phyloP scores from a whole-genome alignment of 1,284 basidiomycete species.

The Afroboletus lepidellus region DNA sequence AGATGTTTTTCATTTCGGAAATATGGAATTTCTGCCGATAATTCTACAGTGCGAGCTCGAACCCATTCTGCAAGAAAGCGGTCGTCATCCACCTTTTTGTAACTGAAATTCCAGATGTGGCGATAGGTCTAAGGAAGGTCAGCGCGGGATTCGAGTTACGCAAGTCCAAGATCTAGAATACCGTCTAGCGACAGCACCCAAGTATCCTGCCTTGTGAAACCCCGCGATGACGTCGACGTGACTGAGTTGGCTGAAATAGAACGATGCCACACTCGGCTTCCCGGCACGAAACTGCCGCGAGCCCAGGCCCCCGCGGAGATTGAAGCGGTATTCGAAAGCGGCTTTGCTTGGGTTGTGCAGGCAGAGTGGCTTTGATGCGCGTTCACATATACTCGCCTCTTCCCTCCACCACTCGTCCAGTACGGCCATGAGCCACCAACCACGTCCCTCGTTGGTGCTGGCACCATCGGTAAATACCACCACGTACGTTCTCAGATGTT shows the following conservation, averaged over 20 bases:
- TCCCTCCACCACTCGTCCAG: conserved; percentile 21
- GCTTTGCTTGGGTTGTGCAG: conserved; percentile 33
- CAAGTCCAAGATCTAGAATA: too few species aligned
- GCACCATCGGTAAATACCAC: conserved; percentile 78
- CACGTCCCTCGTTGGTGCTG: conserved; percentile 62
- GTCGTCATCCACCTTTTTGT: too few species aligned
- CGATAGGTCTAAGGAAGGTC: too few species aligned
- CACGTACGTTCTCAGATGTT: conserved; percentile 47
- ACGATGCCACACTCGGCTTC: conserved; percentile 14
- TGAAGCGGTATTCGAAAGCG: conserved; percentile 28
- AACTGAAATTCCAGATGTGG: too few species aligned
- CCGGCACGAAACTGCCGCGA: conserved; percentile 19
- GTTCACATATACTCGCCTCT: conserved; percentile 26
- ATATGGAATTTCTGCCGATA: neutral
- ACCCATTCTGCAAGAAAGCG: conserved; percentile 5
- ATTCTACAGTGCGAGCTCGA: neutral
- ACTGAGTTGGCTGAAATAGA: neutral
- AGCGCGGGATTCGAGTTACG: too few species aligned
- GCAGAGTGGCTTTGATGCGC: conserved; percentile 37
- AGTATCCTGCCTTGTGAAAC: neutral
- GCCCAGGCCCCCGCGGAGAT: conserved; percentile 18
- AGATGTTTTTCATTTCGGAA: conserved; percentile 22
- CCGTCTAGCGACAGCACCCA: too few species aligned
- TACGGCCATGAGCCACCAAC: conserved; percentile 51
- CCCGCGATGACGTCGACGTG: neutral